Evolutionary conservation across 2,329 filamentous ascomycete species (phyloP), one percentile per base, ranked within the genome.

Genomic region (Aspergillus viridinutans): DNA sequence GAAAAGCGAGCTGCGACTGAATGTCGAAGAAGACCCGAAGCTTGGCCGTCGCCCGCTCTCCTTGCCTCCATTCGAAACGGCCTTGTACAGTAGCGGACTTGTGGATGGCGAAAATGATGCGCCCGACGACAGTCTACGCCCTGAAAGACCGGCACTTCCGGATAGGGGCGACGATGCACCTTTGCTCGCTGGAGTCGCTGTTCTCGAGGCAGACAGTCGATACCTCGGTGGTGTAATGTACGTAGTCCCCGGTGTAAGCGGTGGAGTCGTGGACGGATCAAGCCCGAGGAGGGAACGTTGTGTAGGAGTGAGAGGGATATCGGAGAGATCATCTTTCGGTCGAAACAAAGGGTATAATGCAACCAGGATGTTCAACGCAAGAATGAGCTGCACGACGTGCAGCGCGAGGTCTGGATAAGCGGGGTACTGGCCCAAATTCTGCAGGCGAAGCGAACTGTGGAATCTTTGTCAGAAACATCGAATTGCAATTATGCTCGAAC

Each of bases 221-320:
- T 96, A 97, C 67, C 90, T 85, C 2, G 93, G 93, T 3, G 93
- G 93, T 0, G 93, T 97, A 66, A 88, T 86, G 74, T 90, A 95
- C 56, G 84, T 83, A 45, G 88, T 86, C 53, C 83, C 82, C 1
- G 90, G 87, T 0, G 87, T 89, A 0, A 76, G 72, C 0, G 88
- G 83, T 2, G 83, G 78, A 2, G 78, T 84, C 1, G 87, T 84
- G 57, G 81, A 84, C 2, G 90, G 87, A 42, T 88, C 83, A 3
- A 99, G 84, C 50, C 92, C 92, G 52, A 99, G 85, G 14, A 96
- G 83, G 61, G 87, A 83, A 59, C 93, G 89, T 78, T 97, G 94
- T 12, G 87, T 86, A n/a, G 90, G 87, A 0, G 93, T 97, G 63
- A 99, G 83, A 59, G 93, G 86, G 52, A 99, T 96, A 72, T 99